Evolutionary conservation across 1,284 basidiomycete genomes (phyloP), one percentile per base, ranked within the genome.

Genomic region (Ceratobasidium sp.): DNA sequence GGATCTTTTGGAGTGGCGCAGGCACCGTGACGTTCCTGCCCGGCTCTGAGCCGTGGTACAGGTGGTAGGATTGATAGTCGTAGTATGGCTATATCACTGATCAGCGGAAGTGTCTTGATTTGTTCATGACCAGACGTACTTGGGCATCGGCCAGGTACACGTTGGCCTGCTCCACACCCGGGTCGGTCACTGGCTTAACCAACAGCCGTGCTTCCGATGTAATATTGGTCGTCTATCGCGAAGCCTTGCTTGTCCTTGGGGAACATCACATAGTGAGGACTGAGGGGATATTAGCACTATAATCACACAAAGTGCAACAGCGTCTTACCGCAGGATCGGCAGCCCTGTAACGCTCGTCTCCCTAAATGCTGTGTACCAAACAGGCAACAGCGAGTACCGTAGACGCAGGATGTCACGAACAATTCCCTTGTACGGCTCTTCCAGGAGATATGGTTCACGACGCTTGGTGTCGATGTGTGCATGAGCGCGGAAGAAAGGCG

Each of bases 391-490:
- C 69, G 86, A 84, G 80, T 99, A 99, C 50, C 97, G 84, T 71
- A 98, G 81, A 38, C 91, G 86, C 68, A 99, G 82, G 54, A 91
- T 84, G 73, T 93, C 88, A 35, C 90, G 86, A 34, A 98, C 80
- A 49, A 94, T 90, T 40, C 86, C 83, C 80, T 91, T 91, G 80
- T 92, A 90, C 0, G 95, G 94, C 76, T 97, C 91, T 17, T 94
- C 93, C 64, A 93, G 86, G 0, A 99, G 84, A 83, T 91, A 99
- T 0, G 96, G 96, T 79, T 99, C 97, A 54, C 96, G 88, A 47
- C 97, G 88, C 81, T 98, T 99, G 49, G 96, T 97, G 79, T 99
- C 97, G 75, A 98, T 91, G 78, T 98, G 96, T 3, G 96, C 97
- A 79, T 99, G 97, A 0, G 96, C 96, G 64, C 96, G 88, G 90